phyloP scores from a whole-genome alignment of 345 rosid species.

The Salix purpurea region DNA sequence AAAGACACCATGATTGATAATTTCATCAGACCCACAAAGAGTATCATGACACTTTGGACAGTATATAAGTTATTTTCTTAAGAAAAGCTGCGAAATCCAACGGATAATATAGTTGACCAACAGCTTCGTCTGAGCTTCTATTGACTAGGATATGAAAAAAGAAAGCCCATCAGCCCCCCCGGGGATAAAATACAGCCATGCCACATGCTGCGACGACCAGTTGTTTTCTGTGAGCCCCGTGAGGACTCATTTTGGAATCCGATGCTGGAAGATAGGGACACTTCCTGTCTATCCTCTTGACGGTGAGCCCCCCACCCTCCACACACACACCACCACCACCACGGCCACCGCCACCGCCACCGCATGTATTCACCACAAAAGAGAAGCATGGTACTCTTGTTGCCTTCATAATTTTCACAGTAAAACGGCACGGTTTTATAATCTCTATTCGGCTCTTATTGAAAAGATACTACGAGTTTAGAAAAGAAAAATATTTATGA shows the following conservation, averaged over 20 bases:
- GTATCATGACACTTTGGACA: not conserved
- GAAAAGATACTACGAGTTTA: too few species aligned
- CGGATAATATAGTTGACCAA: not conserved
- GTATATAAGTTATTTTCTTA: not conserved
- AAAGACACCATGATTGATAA: slow-evolving; percentile 7
- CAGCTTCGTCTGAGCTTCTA: not conserved
- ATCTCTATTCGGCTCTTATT: too few species aligned
- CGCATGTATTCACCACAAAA: too few species aligned
- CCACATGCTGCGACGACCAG: slow-evolving; percentile 11
- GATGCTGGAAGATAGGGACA: slow-evolving; percentile 4
- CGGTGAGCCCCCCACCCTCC: not conserved
- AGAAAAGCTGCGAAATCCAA: not conserved
- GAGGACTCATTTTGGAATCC: slow-evolving; percentile 26
- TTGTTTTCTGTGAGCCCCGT: slow-evolving; percentile 16
- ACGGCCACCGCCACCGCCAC: too few species aligned
- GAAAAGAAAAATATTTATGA: too few species aligned
- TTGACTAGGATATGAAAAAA: not conserved
- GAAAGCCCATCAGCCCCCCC: not conserved
- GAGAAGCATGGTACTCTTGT: too few species aligned
- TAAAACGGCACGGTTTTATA: too few species aligned
- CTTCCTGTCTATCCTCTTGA: not conserved
- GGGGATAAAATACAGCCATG: not conserved
- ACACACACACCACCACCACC: too few species aligned
- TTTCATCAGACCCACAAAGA: not conserved
- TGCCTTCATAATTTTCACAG: too few species aligned